Base-by-base conservation (phyloP, 1,139 yeast species). In the Saccharomyces hybrid region DNA sequence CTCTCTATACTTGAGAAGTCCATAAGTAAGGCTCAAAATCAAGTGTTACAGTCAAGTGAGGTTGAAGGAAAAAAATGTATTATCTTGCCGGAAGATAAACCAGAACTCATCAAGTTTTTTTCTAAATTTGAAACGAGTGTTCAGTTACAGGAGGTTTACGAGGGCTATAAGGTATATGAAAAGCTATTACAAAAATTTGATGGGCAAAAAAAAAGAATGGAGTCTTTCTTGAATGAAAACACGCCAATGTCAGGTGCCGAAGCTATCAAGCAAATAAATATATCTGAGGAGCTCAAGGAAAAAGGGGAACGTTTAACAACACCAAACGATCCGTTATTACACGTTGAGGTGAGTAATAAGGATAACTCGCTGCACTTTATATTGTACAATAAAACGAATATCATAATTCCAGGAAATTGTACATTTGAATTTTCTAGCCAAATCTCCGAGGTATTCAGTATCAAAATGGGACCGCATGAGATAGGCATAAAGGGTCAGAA, bases 131-230 rank as follows among this genome's bases (percentile, higher is more conserved):
- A 56, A 20, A 53, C 53, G 9, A 57, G 55, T 44, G 54, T 48
- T 13, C 53, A 58, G 31, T 44, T 56, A 28, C 53, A 48, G 42
- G 51, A 51, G 20, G 26, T 55, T 14, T 51, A 52, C 25, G 51
- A 47, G 27, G 51, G 53, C 5, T 53, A 52, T 47, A 55, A 56
- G 46, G 58, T 55, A 46, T 57, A 58, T 48, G 52, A 57, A 32
- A 51, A 50, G 23, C 57, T 59, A 57, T 32, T 60, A 32, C 44
- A 48, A 13, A 50, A 48, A 23, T 58, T 50, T 31, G 58, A 55
- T 28, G 59, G 56, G 8, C 61, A 61, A 44, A 60, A 55, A 38
- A 46, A 34, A 14, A 51, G 47, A 31, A 29, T 60, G 13, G 56
- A 55, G 20, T 49, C 44, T 47, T 34, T 48, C 23, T 38, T 56